Evolutionary conservation across 495 filamentous ascomycete species (phyloP), one percentile per base, ranked within the genome.

Genomic region (Podospora appendiculata): DNA sequence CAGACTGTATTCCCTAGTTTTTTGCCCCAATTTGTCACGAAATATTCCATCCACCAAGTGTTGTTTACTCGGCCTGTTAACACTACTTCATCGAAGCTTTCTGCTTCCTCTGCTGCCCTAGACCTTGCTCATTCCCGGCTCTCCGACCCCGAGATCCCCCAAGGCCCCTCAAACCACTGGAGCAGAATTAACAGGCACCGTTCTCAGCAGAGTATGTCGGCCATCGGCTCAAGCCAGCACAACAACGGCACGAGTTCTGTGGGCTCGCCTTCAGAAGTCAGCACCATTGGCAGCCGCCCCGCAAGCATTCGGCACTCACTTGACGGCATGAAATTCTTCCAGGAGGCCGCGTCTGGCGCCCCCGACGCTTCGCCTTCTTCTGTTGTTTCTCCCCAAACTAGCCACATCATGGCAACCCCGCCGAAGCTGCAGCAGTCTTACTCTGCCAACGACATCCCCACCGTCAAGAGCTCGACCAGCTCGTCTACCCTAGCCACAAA

Each of bases 401-500:
- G 43, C 50, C 70, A 77, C 42, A 60, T 61, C 38, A 67, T 76
- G 64, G 75, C 70, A 52, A 79, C 74, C 63, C 83, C 70, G 53
- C 85, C 76, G 54, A 91, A 82, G 72, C 67, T 94, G 36, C 86
- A 90, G 67, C 83, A 87, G 4, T 96, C 92, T 2, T 96, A 88
- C 69, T 96, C 93, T 2, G 84, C 90, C 17, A 88, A 84, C 64
- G 93, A 96, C 59, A 72, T 96, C 5, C 87, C 92, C n/a, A 95
- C 90, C 1, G 73, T 89, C 57, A 93, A 90, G 75, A 61, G 51
- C 52, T 48, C 68, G 12, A 65, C 70, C 16, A 65, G 67, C 46
- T 53, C 65, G 17, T 44, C 51, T 33, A 54, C 48, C 19, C 51
- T 68, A 46, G 45, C 52, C 14, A 69, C 59, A 48, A 77, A 69